Base-by-base conservation (phyloP, 1,284 basidiomycete species). In the Cerioporus squamosus region DNA sequence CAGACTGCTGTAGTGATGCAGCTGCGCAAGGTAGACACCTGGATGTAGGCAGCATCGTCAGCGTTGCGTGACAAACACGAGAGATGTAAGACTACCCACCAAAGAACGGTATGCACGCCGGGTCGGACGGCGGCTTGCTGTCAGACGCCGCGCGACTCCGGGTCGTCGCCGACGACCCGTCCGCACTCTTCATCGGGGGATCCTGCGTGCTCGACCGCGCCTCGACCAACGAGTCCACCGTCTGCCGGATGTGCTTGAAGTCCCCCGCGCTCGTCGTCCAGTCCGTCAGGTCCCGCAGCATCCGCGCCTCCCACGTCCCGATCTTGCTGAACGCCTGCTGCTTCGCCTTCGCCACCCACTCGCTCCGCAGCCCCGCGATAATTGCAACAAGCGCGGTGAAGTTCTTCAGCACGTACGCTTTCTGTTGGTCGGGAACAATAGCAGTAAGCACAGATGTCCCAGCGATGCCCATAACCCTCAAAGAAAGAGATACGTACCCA, bases 301-400 rank as follows among this genome's bases (percentile, higher is more conserved):
- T 85, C 22, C 92, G 86, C 66, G 78, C 82, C 70, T 96, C 93
- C 80, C 86, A 91, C 17, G 82, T 78, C 5, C 87, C 85, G 18
- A 95, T 78, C 18, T 85, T 82, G 36, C 77, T 77, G 88, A 90
- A 92, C 17, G 82, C 81, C 53, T 85, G 84, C 52, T 80, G 77
- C 80, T 95, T 87, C 2, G 88, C 85, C 66, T 77, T 80, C 43
- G 79, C 79, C 4, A 95, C 88, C 83, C 86, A 90, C 8, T 88
- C 85, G 60, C 83, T 88, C 52, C 85, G 84, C 42, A 97, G 79
- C 3, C 90, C 94, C 18, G 88, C 83, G 53, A 97, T 85, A 62
- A 97, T 87, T 44, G 94, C 93, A 1, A 90, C 87, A 45, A 96
- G 71, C 1, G 91, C 88, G 61, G 88, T 87, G 75, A 92, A 94